Base-by-base conservation (phyloP, 2,329 filamentous ascomycete species). In the Sporothrix brasiliensis region DNA sequence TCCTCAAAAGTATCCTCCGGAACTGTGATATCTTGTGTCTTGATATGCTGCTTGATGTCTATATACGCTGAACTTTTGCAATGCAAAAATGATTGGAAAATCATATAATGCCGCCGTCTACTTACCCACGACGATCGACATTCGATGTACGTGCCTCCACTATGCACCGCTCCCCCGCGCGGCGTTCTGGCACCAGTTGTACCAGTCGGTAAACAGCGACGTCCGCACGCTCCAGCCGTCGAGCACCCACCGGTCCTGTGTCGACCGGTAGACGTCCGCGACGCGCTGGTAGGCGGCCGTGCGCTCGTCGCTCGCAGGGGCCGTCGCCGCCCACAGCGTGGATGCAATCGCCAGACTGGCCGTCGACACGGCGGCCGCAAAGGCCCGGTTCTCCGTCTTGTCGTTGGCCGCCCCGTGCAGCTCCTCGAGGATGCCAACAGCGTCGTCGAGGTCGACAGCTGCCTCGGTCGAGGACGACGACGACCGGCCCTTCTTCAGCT, bases 301-400 rank as follows among this genome's bases (percentile, higher is more conserved):
- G 21, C 58, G 58, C 58, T 27, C 58, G 21, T 52, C 54, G 16
- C 47, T 60, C 3, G 30, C n/a, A 4, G 39, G 39, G 0, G 66
- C 30, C 16, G 67, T 84, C 2, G 82, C 80, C 2, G 82, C 81
- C 72, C 89, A 84, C 72, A 93, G 78, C 47, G 87, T 83, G 66
- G 88, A 89, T 5, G 86, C 88, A 2, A 93, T 80, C 63, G 92
- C 84, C 67, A 93, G 80, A 76, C 89, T 91, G 0, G 90, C 89
- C 1, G 87, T 88, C 75, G 92, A 96, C 71, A 90, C 92, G 0
- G 91, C 89, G 75, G 87, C 88, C 27, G 88, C 88, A 78, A 95
- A 93, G 2, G 89, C 84, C 73, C 91, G 91, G 66, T 70, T 74
- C 71, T 74, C 73, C 0, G 92, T 89, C 1, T 79, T 79, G 69